Percentiles rank a stretch among this genome's conserved stretches.
These are phyloP conservation scores for Pseudoscleropodium purum DNA, from an alignment of 225 moss, liverwort and hornwort genomes.

Conservation along the genomic window DNA sequence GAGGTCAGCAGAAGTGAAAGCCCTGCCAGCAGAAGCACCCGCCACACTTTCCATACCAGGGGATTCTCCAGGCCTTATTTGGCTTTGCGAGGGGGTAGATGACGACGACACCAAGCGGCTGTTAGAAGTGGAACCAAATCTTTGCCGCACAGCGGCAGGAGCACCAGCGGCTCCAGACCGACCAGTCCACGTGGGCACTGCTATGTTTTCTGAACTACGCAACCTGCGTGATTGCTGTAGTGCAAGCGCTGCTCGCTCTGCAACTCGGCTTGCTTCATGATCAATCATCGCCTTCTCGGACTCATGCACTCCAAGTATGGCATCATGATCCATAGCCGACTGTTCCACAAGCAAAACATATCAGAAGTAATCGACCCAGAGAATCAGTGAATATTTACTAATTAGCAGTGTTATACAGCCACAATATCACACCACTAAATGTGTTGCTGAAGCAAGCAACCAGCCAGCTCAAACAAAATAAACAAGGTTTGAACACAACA, in stretches of 20 bases:
- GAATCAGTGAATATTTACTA: background rate
- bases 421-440: background rate
- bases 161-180: constrained; percentile 85
- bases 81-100: constrained; percentile 13
- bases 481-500: background rate
- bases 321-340: constrained; percentile 99
- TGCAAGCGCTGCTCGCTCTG: constrained; percentile 77
- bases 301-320: constrained; percentile 72
- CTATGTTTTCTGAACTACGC: constrained; percentile 56
- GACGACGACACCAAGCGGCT: constrained; percentile 32
- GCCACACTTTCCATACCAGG: constrained; percentile 26
- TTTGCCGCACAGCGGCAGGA: constrained; percentile 44
- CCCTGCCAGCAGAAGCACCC: constrained; percentile 64
- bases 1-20: constrained; percentile 66
- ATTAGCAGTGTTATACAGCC: background rate
- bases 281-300: constrained; percentile 72
- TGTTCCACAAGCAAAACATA: constrained; percentile 17
- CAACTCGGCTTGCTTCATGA: constrained; percentile 72
- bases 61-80: constrained; percentile 13
- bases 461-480: background rate
- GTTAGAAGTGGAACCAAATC: constrained; percentile 78
- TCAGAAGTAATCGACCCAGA: background rate
- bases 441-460: background rate
- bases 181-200: constrained; percentile 96
- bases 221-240: constrained; percentile 73